A percentile compares a stretch with the other conserved stretches of the same genome.
phyloP scores from a whole-genome alignment of 2,329 filamentous ascomycete species.

The Cercospora brassicicola region DNA sequence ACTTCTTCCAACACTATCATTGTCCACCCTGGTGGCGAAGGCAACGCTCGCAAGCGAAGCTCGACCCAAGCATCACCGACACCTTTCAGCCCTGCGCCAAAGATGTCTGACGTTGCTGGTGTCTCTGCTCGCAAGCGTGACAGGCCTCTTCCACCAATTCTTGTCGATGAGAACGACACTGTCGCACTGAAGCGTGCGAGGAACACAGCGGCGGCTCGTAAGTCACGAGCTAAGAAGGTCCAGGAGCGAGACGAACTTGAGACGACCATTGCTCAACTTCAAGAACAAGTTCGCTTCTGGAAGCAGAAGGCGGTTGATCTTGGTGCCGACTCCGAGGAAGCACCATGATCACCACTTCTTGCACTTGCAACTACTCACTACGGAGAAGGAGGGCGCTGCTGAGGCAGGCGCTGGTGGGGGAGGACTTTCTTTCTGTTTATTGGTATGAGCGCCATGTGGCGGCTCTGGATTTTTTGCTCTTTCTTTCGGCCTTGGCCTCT shows the following conservation, averaged over 20 bases:
- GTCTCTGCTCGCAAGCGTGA: conserved; percentile 72
- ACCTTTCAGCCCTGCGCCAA: conserved; percentile 43
- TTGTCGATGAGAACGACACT: conserved; percentile 71
- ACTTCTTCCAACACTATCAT: conserved; percentile 42
- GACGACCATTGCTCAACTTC: conserved; percentile 60
- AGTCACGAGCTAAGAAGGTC: conserved; percentile 85
- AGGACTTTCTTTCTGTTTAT: conserved; percentile 17
- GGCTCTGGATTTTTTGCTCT: conserved; percentile 21
- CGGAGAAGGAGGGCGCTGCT: conserved; percentile 14
- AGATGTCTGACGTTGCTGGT: conserved; percentile 69
- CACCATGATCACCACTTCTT: background rate
- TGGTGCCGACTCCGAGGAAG: conserved; percentile 16
- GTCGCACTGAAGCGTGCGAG: conserved; percentile 89
- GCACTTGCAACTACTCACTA: conserved; percentile 17
- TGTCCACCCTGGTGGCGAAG: conserved; percentile 40
- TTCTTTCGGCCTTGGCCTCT: conserved; percentile 12
- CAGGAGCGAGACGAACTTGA: conserved; percentile 73
- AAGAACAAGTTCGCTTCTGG: conserved; percentile 42
- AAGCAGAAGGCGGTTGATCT: conserved; percentile 32
- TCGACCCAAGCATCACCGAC: conserved; percentile 42
- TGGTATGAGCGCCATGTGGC: conserved; percentile 22
- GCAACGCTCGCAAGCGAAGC: conserved; percentile 38
- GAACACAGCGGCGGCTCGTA: conserved; percentile 90
- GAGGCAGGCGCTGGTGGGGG: conserved; percentile 29
- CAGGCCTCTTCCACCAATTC: conserved; percentile 77